Evolutionary conservation across 176 grass and related monocot genomes (phyloP).

Genomic region (Oryza glaberrima): DNA sequence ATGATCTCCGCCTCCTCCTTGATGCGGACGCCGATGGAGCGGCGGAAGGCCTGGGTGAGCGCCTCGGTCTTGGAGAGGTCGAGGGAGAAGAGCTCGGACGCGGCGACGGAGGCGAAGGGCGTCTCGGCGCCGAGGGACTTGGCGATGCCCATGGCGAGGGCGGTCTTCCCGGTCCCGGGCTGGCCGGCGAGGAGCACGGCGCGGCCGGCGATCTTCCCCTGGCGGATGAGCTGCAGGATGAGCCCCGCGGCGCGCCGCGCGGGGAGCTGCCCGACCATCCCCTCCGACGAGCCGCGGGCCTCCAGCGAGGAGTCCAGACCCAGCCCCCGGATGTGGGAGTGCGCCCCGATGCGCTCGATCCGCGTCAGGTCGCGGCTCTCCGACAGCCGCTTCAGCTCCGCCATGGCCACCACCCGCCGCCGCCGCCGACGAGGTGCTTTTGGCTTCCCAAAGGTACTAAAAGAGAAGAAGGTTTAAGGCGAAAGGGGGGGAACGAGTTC

Average conservation of each 20-base stretch:
- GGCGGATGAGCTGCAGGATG: slow-evolving; percentile 87
- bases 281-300: slow-evolving; percentile 81
- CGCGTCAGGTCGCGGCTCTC: slow-evolving; percentile 92
- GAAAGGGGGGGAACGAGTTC: slow-evolving; percentile 16
- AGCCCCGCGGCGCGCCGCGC: slow-evolving; percentile 79
- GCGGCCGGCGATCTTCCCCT: slow-evolving; percentile 85
- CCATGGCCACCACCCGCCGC: slow-evolving; percentile 52
- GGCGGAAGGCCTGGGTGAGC: slow-evolving; percentile 89
- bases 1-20: slow-evolving; percentile 99
- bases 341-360: slow-evolving; percentile 92
- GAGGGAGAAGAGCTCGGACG: slow-evolving; percentile 91
- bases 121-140: slow-evolving; percentile 93
- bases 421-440: not conserved
- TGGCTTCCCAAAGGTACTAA: not conserved
- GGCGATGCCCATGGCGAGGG: slow-evolving; percentile 93
- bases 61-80: slow-evolving; percentile 96
- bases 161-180: slow-evolving; percentile 96
- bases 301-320: slow-evolving; percentile 86
- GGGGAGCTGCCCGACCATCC: slow-evolving; percentile 94
- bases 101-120: slow-evolving; percentile 85
- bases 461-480: slow-evolving; percentile 39
- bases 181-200: slow-evolving; percentile 89
- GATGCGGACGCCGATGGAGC: slow-evolving; percentile 91
- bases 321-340: slow-evolving; percentile 98
- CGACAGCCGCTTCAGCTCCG: slow-evolving; percentile 82